phyloP scores from a whole-genome alignment of 371 early-diverging fungal species.

The Mycotypha africana region DNA sequence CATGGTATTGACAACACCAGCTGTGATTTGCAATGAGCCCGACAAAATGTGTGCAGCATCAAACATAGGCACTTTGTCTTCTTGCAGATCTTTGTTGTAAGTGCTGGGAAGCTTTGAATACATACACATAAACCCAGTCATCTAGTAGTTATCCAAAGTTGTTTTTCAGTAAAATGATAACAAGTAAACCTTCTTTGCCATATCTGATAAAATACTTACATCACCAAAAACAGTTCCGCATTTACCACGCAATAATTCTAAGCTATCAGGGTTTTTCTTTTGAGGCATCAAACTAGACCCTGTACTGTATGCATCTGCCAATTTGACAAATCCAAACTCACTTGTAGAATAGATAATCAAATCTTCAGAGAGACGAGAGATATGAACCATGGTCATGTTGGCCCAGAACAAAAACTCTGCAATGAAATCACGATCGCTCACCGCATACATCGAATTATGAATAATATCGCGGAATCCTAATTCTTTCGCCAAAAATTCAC shows the following conservation, averaged over 20 bases:
- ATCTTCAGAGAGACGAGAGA: constrained; percentile 92
- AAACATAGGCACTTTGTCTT: constrained; percentile 98
- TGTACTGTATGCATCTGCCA: constrained; percentile 96
- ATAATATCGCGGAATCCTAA: constrained; percentile 83
- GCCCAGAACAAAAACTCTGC: constrained; percentile 94
- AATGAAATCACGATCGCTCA: constrained; percentile 94
- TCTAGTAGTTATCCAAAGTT: too few relatives aligned
- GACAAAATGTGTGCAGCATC: constrained; percentile 86
- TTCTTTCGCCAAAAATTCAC: constrained; percentile 79
- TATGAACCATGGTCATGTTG: constrained; percentile 84
- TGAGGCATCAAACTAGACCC: constrained; percentile 98
- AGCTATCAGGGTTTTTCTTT: constrained; percentile 97
- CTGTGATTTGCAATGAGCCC: constrained; percentile 86
- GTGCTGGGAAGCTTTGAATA: constrained; percentile 95
- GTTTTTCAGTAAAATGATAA: too few relatives aligned
- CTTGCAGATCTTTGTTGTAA: constrained; percentile 98
- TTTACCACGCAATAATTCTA: constrained; percentile 95
- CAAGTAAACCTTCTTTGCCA: too few relatives aligned
- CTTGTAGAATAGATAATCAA: constrained; percentile 87
- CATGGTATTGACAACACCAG: constrained; percentile 87
- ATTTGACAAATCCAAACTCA: constrained; percentile 90
- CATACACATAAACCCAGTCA: constrained; percentile 96
- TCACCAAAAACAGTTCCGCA: constrained; percentile 93
- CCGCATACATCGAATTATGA: constrained; percentile 86
- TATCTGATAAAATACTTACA: constrained; percentile 40